Conservation (phyloP, 2,329 filamentous ascomycete genomes). For the Paracamarosporium sp. region DNA sequence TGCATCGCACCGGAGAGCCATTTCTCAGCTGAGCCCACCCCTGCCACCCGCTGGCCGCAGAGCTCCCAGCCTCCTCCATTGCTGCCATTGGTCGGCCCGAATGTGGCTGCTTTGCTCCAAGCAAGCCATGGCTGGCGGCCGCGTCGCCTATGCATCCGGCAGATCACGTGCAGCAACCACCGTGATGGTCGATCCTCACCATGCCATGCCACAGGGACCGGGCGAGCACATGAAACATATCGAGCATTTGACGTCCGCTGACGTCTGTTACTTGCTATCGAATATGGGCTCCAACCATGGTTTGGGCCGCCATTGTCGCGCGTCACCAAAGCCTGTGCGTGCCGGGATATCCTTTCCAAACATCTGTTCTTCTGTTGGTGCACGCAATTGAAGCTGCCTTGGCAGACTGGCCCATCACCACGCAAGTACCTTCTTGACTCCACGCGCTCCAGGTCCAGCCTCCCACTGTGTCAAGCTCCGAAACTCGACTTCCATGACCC, state of each 20-base stretch:
- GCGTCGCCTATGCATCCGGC: not conserved
- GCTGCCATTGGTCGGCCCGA: constrained; percentile 26
- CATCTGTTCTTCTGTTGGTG: not conserved
- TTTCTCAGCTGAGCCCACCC: constrained; percentile 40
- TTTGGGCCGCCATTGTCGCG: too few species aligned
- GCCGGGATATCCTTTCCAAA: not conserved
- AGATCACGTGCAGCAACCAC: not conserved
- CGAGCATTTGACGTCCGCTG: too few species aligned
- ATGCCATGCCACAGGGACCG: too few species aligned
- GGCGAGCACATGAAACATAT: too few species aligned
- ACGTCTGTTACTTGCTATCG: too few species aligned
- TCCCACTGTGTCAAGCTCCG: constrained; percentile 24
- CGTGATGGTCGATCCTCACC: too few species aligned
- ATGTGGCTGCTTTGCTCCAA: not conserved
- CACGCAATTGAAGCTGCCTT: not conserved
- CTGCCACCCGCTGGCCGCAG: constrained; percentile 22
- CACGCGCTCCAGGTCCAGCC: constrained; percentile 14
- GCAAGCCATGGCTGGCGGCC: not conserved
- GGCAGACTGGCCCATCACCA: not conserved
- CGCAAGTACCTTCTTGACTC: constrained; percentile 15
- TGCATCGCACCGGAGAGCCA: constrained; percentile 25
- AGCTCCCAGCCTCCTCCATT: constrained; percentile 34
- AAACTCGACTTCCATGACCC: constrained; percentile 29
- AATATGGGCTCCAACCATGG: too few species aligned
- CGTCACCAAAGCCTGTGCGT: too few species aligned